Conservation (phyloP, 768 basidiomycete species). For the Suillus cothurnatus region DNA sequence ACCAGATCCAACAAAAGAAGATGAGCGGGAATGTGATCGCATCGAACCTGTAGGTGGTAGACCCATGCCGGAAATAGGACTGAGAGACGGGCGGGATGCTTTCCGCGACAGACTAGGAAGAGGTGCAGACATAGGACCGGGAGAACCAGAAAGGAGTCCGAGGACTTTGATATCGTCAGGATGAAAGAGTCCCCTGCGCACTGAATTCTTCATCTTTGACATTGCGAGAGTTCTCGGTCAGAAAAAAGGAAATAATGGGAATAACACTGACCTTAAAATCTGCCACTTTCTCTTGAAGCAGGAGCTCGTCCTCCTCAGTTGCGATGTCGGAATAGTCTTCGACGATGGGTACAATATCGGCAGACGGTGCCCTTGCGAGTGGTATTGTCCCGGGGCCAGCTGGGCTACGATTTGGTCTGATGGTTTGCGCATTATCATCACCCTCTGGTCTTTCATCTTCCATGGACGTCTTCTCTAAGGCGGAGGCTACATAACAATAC, state of each 20-base stretch:
- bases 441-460: constrained; percentile 58
- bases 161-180: constrained; percentile 87
- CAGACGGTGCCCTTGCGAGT: constrained; percentile 61
- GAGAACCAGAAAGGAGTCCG: constrained; percentile 50
- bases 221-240: neutral
- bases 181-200: constrained; percentile 79
- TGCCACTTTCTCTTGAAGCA: constrained; percentile 76
- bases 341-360: constrained; percentile 65
- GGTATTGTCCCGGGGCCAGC: constrained; percentile 50
- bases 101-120: constrained; percentile 57
- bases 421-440: constrained; percentile 82
- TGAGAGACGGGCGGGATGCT: constrained; percentile 55
- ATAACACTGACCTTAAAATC: constrained; percentile 69
- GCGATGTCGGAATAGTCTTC: constrained; percentile 94
- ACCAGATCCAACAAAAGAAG: constrained; percentile 51
- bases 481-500: constrained; percentile 33
- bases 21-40: constrained; percentile 58
- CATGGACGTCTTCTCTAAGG: constrained; percentile 58
- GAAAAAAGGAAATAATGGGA: neutral
- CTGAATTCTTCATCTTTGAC: constrained; percentile 65
- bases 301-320: constrained; percentile 72
- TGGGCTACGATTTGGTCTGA: constrained; percentile 75
- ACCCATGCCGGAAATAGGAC: constrained; percentile 39
- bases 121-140: constrained; percentile 70
- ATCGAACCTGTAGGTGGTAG: constrained; percentile 26